These are phyloP conservation scores for Talaromyces sp. DNA, from an alignment of 2,329 filamentous ascomycete genomes.

Conservation along the genomic window DNA sequence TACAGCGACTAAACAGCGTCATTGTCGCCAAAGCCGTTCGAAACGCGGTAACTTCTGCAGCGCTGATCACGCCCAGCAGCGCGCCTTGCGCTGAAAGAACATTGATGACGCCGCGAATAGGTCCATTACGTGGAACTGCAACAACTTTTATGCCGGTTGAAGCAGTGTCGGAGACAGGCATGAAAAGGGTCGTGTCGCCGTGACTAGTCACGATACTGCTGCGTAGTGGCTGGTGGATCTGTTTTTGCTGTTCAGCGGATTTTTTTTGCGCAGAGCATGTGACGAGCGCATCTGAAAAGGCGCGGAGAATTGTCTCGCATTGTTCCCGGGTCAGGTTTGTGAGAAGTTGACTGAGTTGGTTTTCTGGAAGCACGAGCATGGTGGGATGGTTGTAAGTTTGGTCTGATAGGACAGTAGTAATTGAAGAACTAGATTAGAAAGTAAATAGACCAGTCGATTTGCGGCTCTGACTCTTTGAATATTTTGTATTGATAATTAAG, in stretches of 20 bases:
- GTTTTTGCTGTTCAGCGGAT: slow-evolving; percentile 14
- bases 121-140: slow-evolving; percentile 45
- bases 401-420: not conserved
- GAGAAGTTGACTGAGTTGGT: slow-evolving; percentile 28
- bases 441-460: not conserved
- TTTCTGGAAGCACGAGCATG: slow-evolving; percentile 32
- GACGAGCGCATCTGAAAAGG: slow-evolving; percentile 29
- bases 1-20: slow-evolving; percentile 52
- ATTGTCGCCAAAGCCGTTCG: slow-evolving; percentile 69
- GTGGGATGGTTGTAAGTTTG: not conserved
- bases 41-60: slow-evolving; percentile 70
- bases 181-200: slow-evolving; percentile 60
- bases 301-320: slow-evolving; percentile 29
- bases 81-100: slow-evolving; percentile 59
- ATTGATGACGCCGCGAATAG: slow-evolving; percentile 62
- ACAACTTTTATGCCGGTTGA: slow-evolving; percentile 69
- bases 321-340: slow-evolving; percentile 24
- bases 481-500: not conserved
- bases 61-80: slow-evolving; percentile 64
- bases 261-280: slow-evolving; percentile 22
- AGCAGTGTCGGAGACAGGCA: slow-evolving; percentile 61
- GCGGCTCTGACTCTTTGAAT: not conserved
- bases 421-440: not conserved
- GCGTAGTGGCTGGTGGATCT: slow-evolving; percentile 40
- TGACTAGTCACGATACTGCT: slow-evolving; percentile 33